Conservation (phyloP, 306 rosid species). For the Dicorynia guianensis region DNA sequence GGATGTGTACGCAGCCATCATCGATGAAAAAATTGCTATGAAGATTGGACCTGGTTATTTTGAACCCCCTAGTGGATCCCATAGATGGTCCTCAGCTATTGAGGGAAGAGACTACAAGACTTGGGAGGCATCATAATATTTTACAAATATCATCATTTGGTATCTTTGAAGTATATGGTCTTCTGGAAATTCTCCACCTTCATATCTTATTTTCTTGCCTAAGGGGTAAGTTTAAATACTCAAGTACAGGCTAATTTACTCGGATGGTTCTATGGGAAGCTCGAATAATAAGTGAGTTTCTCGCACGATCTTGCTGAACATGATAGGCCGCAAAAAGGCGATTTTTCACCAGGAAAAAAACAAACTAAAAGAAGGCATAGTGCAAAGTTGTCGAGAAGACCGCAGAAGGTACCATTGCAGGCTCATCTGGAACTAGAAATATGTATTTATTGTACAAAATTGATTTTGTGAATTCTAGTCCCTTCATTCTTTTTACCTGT, state of each 20-base stretch:
- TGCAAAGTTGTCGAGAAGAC: conserved; percentile 15
- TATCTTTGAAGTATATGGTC: conserved; percentile 33
- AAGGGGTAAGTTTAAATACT: not conserved
- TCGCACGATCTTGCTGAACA: conserved; percentile 17
- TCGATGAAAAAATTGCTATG: conserved; percentile 74
- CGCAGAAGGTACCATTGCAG: conserved; percentile 35
- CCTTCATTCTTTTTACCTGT: not conserved
- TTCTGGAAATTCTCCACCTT: not conserved
- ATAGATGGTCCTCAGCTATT: conserved; percentile 59
- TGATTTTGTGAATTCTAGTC: not conserved
- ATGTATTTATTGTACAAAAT: not conserved
- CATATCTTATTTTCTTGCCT: conserved; percentile 23
- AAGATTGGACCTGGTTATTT: conserved; percentile 95
- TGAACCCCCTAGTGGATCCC: conserved; percentile 71
- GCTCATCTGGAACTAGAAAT: conserved; percentile 30
- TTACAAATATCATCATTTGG: not conserved
- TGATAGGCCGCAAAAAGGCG: conserved; percentile 18
- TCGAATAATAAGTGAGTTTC: conserved; percentile 28
- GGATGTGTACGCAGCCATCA: conserved; percentile 89
- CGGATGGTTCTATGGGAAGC: conserved; percentile 1
- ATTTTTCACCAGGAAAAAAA: not conserved
- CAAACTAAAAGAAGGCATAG: too few relatives aligned
- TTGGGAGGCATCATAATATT: conserved; percentile 70
- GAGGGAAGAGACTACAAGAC: conserved; percentile 88
- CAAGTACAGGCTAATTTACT: conserved; percentile 21